A percentile compares a stretch with the other conserved stretches of the same genome.
These are phyloP conservation scores for Phialophora verrucosa DNA, from an alignment of 2,329 filamentous ascomycete species.

Conservation along the genomic window DNA sequence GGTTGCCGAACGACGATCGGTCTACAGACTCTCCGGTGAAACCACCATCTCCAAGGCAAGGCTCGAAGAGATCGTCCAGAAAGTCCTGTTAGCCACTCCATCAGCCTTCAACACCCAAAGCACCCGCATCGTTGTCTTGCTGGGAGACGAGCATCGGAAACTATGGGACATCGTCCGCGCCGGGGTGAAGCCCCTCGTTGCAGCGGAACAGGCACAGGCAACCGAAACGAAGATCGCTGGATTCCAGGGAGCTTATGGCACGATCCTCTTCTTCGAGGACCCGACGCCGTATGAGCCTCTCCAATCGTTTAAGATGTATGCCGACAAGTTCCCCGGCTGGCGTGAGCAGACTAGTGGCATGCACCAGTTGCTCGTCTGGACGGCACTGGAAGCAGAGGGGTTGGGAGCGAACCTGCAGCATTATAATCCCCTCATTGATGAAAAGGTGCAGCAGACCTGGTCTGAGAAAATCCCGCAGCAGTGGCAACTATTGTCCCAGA, in stretches of 20 bases:
- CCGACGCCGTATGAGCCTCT: slow-evolving; percentile 67
- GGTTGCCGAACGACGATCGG: slow-evolving; percentile 15
- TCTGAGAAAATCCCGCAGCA: slow-evolving; percentile 62
- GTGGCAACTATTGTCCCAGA: slow-evolving; percentile 79
- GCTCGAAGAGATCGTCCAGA: slow-evolving; percentile 9
- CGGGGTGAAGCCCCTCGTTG: neutral
- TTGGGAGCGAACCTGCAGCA: slow-evolving; percentile 88
- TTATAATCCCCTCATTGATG: slow-evolving; percentile 85
- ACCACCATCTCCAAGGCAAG: slow-evolving; percentile 14
- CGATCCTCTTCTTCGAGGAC: slow-evolving; percentile 85
- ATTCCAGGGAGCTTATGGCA: slow-evolving; percentile 74
- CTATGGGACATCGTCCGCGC: slow-evolving; percentile 74
- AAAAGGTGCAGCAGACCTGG: slow-evolving; percentile 72
- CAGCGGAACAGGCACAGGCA: slow-evolving; percentile 9
- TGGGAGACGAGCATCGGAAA: slow-evolving; percentile 81
- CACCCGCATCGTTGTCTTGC: slow-evolving; percentile 76
- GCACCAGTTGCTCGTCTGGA: slow-evolving; percentile 72
- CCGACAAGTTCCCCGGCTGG: slow-evolving; percentile 79
- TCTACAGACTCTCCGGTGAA: slow-evolving; percentile 9
- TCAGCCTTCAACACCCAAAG: slow-evolving; percentile 88
- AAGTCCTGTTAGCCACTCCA: slow-evolving; percentile 70
- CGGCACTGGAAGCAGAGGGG: slow-evolving; percentile 79
- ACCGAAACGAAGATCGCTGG: slow-evolving; percentile 71
- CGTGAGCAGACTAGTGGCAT: slow-evolving; percentile 78
- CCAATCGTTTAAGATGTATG: slow-evolving; percentile 65